Conservation (phyloP, 1,284 basidiomycete species). For the Pterulicium gracile region DNA sequence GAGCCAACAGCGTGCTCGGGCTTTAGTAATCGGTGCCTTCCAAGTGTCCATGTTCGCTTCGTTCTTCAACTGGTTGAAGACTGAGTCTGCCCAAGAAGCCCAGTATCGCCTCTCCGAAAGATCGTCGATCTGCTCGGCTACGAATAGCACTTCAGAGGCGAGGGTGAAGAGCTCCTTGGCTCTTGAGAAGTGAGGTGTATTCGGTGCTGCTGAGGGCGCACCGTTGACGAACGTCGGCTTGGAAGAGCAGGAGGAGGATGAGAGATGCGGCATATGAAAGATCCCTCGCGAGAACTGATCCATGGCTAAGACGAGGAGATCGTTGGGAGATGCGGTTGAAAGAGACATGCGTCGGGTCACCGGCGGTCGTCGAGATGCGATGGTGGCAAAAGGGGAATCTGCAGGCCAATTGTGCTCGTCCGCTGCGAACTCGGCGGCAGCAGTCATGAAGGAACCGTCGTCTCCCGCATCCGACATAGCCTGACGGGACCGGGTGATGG, state of each 20-base stretch:
- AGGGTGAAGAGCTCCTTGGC: constrained; percentile 49
- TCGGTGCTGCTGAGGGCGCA: constrained; percentile 2
- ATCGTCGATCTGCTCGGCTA: constrained; percentile 40
- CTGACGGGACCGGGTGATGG: constrained; percentile 19
- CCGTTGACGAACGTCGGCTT: constrained; percentile 4
- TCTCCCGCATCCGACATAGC: constrained; percentile 7
- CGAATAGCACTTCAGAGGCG: constrained; percentile 45
- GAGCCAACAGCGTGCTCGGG: constrained; percentile 44
- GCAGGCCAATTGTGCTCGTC: constrained; percentile 39
- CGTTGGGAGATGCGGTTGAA: constrained; percentile 30
- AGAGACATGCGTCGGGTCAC: constrained; percentile 40
- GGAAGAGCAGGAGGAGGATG: constrained; percentile 7
- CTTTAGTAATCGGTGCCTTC: constrained; percentile 31
- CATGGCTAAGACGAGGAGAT: constrained; percentile 46
- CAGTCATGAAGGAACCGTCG: constrained; percentile 5
- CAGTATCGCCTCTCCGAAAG: constrained; percentile 37
- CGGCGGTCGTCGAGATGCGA: constrained; percentile 39
- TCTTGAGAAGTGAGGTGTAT: constrained; percentile 30
- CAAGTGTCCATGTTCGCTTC: constrained; percentile 37
- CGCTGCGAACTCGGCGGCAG: constrained; percentile 11
- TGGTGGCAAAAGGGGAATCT: constrained; percentile 42
- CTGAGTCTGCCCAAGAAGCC: constrained; percentile 48
- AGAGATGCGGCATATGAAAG: constrained; percentile 52
- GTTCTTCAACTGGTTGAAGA: constrained; percentile 53
- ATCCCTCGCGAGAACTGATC: constrained; percentile 59